Base-by-base conservation (phyloP, 768 basidiomycete species). In the Pleurotus sapidus region DNA sequence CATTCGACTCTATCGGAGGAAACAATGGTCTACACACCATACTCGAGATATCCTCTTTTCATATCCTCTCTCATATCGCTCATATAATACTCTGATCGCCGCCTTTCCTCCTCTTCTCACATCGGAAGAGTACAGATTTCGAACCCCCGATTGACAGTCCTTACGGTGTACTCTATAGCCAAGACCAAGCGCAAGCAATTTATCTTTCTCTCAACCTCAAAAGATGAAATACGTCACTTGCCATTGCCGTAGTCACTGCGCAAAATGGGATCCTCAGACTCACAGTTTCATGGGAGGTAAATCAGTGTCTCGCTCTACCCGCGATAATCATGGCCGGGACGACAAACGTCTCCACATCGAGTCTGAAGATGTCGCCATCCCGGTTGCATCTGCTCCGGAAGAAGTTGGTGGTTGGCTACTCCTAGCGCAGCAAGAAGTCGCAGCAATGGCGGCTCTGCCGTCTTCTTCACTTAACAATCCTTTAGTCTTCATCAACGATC, bases 291-390 rank as follows among this genome's bases (percentile, higher is more conserved):
- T 48, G 1, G 66, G 63, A 3, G 65, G 65, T 6, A 8, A 57
- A 15, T 39, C 56, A 11, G 37, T 59, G 8, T 42, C 60, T 15
- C 56, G 53, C 2, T 20, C 37, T 4, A 66, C 65, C 5, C 59
- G 59, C 14, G 59, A 62, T 48, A 63, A 63, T 54, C 67, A 68
- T 49, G 30, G 17, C 9, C 42, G n/a, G 30, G 65, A 65, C 43
- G 62, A 64, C 49, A 59, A 57, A 51, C 17, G 24, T 27, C 15
- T 53, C 7, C 30, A 9, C 6, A 11, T 17, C 6, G 45, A 38
- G 25, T 17, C 17, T n/a, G 14, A 25, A 30, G 18, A 34, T 49
- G n/a, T 9, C 37, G 27, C 46, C 7, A 23, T 17, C 20, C 7
- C 23, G n/a, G n/a, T 37, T 9, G 27, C 4, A 5, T 18, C 12